phyloP scores from a whole-genome alignment of 1,139 yeast species.

The Oligophagozyma castellii region DNA sequence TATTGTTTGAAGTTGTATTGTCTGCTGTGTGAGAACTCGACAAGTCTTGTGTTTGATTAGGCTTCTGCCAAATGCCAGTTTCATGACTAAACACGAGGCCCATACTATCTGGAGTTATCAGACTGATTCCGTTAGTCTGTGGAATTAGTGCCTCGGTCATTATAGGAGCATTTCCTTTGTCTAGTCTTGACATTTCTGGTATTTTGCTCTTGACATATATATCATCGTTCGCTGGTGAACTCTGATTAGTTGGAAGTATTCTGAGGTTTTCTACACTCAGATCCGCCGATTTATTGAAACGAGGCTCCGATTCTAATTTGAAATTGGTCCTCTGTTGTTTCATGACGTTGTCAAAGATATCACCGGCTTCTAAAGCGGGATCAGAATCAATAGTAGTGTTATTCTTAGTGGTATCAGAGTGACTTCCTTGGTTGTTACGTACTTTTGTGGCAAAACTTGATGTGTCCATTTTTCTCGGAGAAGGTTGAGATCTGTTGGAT shows the following conservation, averaged over 20 bases:
- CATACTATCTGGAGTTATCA: conserved; percentile 21
- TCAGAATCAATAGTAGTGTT: conserved; percentile 14
- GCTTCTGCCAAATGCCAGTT: conserved; percentile 20
- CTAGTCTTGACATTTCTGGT: conserved; percentile 1
- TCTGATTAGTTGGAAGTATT: conserved; percentile 1
- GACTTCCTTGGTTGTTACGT: too few species aligned
- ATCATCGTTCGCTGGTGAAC: background rate
- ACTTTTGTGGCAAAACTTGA: too few species aligned
- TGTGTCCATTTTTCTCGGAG: too few species aligned
- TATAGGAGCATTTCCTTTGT: conserved; percentile 4
- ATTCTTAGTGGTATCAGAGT: background rate
- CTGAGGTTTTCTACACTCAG: background rate
- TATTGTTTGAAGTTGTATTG: conserved; percentile 5
- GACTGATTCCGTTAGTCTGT: too few species aligned
- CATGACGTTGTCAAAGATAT: conserved; percentile 16
- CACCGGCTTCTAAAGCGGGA: conserved; percentile 17
- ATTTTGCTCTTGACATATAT: background rate
- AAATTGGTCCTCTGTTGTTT: conserved; percentile 15
- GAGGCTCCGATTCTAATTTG: background rate
- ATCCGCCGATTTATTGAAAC: background rate
- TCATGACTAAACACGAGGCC: conserved; percentile 18
- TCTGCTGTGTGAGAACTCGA: conserved; percentile 14
- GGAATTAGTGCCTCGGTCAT: too few species aligned
- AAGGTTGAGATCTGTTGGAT: too few species aligned
- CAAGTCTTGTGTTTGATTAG: conserved; percentile 10